phyloP scores from a whole-genome alignment of 208 protist genomes.

The Leishmania arabica region DNA sequence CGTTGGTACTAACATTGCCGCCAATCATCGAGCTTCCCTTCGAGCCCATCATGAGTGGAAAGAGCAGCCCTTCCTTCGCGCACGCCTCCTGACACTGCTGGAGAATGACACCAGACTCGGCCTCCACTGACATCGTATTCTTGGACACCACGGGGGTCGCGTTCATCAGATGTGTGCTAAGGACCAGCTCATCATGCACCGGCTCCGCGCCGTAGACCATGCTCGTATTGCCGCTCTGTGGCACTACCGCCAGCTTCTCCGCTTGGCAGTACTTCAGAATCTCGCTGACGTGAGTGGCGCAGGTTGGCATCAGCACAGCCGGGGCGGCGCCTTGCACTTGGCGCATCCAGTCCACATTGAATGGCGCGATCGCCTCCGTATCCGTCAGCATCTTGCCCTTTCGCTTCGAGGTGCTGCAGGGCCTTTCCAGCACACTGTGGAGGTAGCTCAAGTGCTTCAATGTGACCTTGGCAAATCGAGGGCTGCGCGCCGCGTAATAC shows the following conservation, averaged over 20 bases:
- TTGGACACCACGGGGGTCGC: slow-evolving; percentile 69
- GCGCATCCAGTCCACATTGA: slow-evolving; percentile 74
- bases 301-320: slow-evolving; percentile 65
- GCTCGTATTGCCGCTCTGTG: slow-evolving; percentile 98
- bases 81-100: slow-evolving; percentile 88
- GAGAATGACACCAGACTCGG: slow-evolving; percentile 92
- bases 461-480: slow-evolving; percentile 48
- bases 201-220: slow-evolving; percentile 94
- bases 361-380: slow-evolving; percentile 42
- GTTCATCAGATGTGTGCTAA: slow-evolving; percentile 93
- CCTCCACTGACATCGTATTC: slow-evolving; percentile 71
- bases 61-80: slow-evolving; percentile 71
- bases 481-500: slow-evolving; percentile 66
- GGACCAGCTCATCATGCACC: slow-evolving; percentile 92
- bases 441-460: slow-evolving; percentile 56
- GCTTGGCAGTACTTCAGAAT: slow-evolving; percentile 94
- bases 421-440: slow-evolving; percentile 44
- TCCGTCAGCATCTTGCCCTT: slow-evolving; percentile 57
- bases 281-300: slow-evolving; percentile 55
- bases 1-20: slow-evolving; percentile 97
- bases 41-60: slow-evolving; percentile 96
- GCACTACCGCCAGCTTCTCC: slow-evolving; percentile 91
- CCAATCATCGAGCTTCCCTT: slow-evolving; percentile 97
- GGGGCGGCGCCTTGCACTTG: slow-evolving; percentile 56
- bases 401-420: slow-evolving; percentile 44